A percentile compares a stretch with the other conserved stretches of the same genome.
These are phyloP conservation scores for Tricholoma sp. DNA, from an alignment of 768 basidiomycete species.

Conservation along the genomic window DNA sequence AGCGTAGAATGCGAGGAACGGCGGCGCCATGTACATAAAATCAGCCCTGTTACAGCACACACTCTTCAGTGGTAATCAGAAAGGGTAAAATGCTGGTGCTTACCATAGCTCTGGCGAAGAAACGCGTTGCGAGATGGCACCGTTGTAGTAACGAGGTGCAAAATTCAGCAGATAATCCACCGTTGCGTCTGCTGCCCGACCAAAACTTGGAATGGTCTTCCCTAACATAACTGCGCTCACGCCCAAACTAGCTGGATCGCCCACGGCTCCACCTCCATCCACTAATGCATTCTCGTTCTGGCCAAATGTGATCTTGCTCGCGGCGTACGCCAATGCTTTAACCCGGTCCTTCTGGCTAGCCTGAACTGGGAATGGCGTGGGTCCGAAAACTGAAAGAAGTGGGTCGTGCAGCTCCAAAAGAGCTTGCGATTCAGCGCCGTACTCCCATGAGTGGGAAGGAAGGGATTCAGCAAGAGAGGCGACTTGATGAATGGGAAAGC, in stretches of 20 bases:
- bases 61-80: not conserved
- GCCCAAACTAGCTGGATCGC: conserved; percentile 45
- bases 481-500: conserved; percentile 32
- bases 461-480: conserved; percentile 26
- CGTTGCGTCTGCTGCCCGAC: conserved; percentile 26
- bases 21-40: conserved; percentile 48
- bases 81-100: conserved; percentile 2
- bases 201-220: conserved; percentile 27
- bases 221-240: conserved; percentile 42
- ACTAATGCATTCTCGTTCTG: conserved; percentile 28
- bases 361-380: conserved; percentile 30
- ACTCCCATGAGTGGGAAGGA: conserved; percentile 46
- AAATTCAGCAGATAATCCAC: conserved; percentile 27
- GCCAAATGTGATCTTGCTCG: conserved; percentile 31
- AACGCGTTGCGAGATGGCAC: conserved; percentile 42
- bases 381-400: conserved; percentile 34
- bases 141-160: conserved; percentile 37
- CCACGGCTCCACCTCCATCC: conserved; percentile 36
- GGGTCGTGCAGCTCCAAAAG: conserved; percentile 40
- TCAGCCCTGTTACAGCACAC: conserved; percentile 32
- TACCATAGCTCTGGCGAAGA: conserved; percentile 38
- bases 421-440: conserved; percentile 36
- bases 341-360: conserved; percentile 16
- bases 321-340: conserved; percentile 32
- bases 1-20: conserved; percentile 45